A percentile compares a stretch with the other conserved stretches of the same genome.
Conservation (phyloP, 208 protist genomes). For the Pavlovales sp. region DNA sequence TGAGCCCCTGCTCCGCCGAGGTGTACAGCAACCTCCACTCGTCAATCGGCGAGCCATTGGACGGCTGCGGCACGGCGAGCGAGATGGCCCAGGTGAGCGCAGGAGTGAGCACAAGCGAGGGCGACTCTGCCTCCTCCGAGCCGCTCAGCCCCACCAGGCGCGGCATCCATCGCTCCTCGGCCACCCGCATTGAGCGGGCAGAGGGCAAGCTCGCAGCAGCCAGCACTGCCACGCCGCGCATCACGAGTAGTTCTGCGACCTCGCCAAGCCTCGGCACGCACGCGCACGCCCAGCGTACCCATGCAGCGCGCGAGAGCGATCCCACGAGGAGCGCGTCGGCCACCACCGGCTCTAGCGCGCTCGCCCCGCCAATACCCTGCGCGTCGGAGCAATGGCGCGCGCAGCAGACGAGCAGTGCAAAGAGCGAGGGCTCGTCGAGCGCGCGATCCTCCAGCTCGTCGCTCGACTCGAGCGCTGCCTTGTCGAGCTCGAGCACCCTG, state of each 20-base stretch:
- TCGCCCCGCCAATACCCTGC: neutral
- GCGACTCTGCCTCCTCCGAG: too few relatives aligned
- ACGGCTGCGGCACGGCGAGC: neutral
- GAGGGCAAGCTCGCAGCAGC: too few relatives aligned
- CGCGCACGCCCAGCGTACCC: neutral
- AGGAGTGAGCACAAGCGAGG: neutral
- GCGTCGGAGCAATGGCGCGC: neutral
- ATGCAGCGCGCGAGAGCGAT: neutral
- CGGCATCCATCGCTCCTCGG: too few relatives aligned
- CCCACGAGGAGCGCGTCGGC: neutral
- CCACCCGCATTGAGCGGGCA: too few relatives aligned
- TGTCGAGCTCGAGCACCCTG: neutral
- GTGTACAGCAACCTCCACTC: neutral
- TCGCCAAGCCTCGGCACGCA: neutral
- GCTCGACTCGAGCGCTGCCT: too few relatives aligned
- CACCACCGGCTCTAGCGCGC: neutral
- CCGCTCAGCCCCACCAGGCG: neutral
- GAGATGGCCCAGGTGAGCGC: neutral
- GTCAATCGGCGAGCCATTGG: too few relatives aligned
- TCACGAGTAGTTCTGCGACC: neutral
- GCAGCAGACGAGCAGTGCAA: neutral
- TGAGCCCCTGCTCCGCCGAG: neutral
- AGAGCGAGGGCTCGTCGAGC: neutral
- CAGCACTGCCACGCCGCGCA: neutral
- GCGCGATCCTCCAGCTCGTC: neutral